Base-by-base conservation (phyloP, 176 grass and related monocot species). In the Rhipidocladum racemiflorum region DNA sequence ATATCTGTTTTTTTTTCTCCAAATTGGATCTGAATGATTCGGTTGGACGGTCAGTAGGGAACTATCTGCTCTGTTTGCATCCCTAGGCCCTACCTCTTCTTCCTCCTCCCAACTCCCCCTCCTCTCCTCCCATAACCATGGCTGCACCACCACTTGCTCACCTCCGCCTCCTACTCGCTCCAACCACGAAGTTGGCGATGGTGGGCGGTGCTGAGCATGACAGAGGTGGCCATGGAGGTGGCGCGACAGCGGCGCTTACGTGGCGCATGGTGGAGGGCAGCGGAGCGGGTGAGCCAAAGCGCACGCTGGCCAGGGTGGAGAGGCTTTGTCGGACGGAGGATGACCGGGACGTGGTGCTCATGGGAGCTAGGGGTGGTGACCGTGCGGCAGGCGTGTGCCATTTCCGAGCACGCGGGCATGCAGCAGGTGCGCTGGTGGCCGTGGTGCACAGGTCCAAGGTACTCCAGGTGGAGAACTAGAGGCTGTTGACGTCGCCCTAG, bases 321-420 rank as follows among this genome's bases (percentile, higher is more conserved):
- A 79, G 91, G 17, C 91, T 98, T 25, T 98, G 92, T 75, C 84
- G 92, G 29, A 75, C 74, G 4, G 92, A 95, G 9, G 92, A 90
- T 5, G 92, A 90, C 1, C 84, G 90, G 44, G 92, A 93, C 29
- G 88, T 87, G 6, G 90, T 98, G 5, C 87, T 94, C 11, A 81
- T 45, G 0, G 95, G 90, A 0, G 82, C 79, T 0, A 87, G 88
- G 0, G 92, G 88, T 0, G 88, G 80, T 93, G 50, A 9, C 51
- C 7, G 87, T 86, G 73, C 82, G 90, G 61, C 38, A 9, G 38
- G 91, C 92, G 74, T 72, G 89, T 9, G 92, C 91, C 72, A 94
- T 93, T 87, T 88, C 86, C 1, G 88, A 86, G 6, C 90, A 90
- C 35, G 92, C 87, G 7, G 95, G 91, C 92, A 95, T 76, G 96